Conservation (phyloP, 176 grass and related monocot genomes). For the Echinochloa phyllopogon region DNA sequence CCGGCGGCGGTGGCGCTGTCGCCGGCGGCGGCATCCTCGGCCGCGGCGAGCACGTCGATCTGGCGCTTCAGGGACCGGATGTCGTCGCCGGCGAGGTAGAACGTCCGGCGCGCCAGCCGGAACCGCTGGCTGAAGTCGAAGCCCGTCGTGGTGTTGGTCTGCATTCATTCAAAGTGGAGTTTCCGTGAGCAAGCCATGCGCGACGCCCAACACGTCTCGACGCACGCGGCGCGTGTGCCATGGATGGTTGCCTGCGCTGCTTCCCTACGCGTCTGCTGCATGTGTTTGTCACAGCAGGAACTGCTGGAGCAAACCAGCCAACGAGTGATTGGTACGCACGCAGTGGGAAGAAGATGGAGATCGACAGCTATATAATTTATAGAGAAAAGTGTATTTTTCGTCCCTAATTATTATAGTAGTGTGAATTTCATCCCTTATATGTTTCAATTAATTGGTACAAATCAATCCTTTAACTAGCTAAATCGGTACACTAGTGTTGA, state of each 20-base stretch:
- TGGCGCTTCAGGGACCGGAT: constrained; percentile 11
- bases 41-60: constrained; percentile 30
- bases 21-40: background rate
- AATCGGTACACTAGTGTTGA: too few species aligned
- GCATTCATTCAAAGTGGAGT: background rate
- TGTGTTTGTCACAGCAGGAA: too few species aligned
- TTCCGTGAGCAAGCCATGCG: background rate
- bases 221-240: background rate
- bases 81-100: constrained; percentile 32
- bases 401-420: too few species aligned
- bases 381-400: too few species aligned
- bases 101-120: constrained; percentile 41
- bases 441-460: too few species aligned
- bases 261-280: background rate
- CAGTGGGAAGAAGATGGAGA: background rate
- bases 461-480: too few species aligned
- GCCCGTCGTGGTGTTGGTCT: background rate
- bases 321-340: too few species aligned
- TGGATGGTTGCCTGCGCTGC: background rate
- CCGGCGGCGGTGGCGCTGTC: too few species aligned
- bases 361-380: too few species aligned
- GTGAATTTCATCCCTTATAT: too few species aligned
- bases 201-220: background rate
- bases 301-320: too few species aligned
- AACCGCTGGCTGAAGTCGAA: constrained; percentile 37